Percentiles rank a stretch among this genome's conserved stretches.
phyloP scores from a whole-genome alignment of 345 rosid species.

The Alliaria petiolata region DNA sequence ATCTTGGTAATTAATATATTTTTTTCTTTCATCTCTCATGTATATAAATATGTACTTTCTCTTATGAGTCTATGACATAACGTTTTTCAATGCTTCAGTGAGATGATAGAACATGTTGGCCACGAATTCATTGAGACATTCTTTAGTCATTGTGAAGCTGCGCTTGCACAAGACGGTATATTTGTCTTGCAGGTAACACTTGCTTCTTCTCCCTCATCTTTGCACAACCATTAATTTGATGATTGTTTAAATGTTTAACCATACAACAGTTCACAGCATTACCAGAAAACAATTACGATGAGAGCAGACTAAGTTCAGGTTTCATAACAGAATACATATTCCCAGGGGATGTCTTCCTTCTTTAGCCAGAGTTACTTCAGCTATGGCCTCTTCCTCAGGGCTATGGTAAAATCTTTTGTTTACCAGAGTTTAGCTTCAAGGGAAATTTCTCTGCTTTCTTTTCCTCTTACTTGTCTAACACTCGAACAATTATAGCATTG shows the following conservation, averaged over 20 bases:
- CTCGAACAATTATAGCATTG: constrained; percentile 42
- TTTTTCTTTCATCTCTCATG: too few species aligned
- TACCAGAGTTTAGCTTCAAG: background rate
- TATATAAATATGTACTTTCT: background rate
- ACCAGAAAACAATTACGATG: constrained; percentile 74
- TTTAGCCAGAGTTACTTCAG: constrained; percentile 61
- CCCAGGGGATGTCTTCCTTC: constrained; percentile 91
- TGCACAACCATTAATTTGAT: background rate
- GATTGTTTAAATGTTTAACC: background rate
- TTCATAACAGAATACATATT: constrained; percentile 88
- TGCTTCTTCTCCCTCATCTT: background rate
- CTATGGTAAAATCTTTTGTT: constrained; percentile 47
- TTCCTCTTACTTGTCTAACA: background rate
- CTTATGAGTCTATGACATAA: background rate
- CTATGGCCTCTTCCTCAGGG: constrained; percentile 65
- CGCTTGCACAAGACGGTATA: constrained; percentile 65
- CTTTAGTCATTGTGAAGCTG: constrained; percentile 64
- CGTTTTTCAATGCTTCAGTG: constrained; percentile 40
- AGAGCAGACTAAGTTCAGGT: constrained; percentile 70
- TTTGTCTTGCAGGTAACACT: constrained; percentile 68
- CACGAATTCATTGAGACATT: constrained; percentile 79
- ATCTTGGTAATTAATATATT: constrained; percentile 58
- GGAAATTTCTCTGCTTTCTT: background rate
- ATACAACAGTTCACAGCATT: constrained; percentile 64
- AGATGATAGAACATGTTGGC: constrained; percentile 91